Evolutionary conservation across 1,284 basidiomycete genomes (phyloP).

Genomic region (Leccinum angustisporum): DNA sequence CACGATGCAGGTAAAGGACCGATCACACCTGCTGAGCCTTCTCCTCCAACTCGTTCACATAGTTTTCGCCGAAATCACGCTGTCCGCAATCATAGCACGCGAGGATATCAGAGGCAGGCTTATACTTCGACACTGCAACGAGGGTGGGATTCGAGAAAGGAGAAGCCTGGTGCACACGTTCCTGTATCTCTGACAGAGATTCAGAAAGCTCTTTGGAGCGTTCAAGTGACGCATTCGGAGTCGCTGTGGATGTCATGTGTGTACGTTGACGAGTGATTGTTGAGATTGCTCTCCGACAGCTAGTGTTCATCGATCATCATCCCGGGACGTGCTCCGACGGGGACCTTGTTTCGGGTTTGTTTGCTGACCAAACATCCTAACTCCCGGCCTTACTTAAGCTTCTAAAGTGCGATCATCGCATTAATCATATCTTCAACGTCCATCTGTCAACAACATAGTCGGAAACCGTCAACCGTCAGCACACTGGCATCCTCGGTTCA

Average conservation of each 20-base stretch:
- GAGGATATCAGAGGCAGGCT: slow-evolving; percentile 85
- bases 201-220: slow-evolving; percentile 51
- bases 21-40: slow-evolving; percentile 73
- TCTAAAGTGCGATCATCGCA: no score
- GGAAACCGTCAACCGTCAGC: no score
- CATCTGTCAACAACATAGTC: no score
- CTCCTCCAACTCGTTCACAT: slow-evolving; percentile 92
- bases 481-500: no score
- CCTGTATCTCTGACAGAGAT: slow-evolving; percentile 50
- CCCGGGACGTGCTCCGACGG: no score
- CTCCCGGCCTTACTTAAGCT: no score
- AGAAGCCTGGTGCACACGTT: slow-evolving; percentile 44
- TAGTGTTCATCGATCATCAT: slow-evolving; percentile 2
- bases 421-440: no score
- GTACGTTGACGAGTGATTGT: slow-evolving; percentile 12
- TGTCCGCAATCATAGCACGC: slow-evolving; percentile 82
- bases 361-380: background rate
- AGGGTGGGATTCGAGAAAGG: slow-evolving; percentile 42
- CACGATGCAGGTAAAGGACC: background rate
- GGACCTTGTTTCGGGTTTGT: background rate
- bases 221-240: slow-evolving; percentile 21
- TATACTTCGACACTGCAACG: slow-evolving; percentile 94
- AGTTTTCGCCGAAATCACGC: slow-evolving; percentile 96
- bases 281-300: slow-evolving; percentile 3
- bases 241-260: slow-evolving; percentile 18